Percentiles rank a stretch among this genome's conserved stretches.
Conservation (phyloP, 2,329 filamentous ascomycete genomes). For the Trichoderma aggressivum region DNA sequence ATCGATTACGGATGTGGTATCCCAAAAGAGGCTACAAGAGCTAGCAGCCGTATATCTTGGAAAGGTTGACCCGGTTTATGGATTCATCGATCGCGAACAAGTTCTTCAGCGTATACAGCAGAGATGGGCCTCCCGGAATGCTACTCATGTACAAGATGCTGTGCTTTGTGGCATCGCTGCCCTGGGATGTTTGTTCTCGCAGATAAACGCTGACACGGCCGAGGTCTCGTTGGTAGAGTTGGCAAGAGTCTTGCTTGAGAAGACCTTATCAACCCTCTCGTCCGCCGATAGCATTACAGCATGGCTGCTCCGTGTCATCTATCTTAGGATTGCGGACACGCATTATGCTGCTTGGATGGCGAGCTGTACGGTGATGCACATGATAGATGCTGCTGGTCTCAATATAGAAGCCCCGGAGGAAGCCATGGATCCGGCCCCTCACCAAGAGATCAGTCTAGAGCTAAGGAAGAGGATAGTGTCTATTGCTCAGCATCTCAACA, state of each 20-base stretch:
- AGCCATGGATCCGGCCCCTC: neutral
- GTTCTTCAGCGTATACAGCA: neutral
- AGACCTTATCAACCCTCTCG: neutral
- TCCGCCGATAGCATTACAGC: neutral
- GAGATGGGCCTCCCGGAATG: neutral
- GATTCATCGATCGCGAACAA: neutral
- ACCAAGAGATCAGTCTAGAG: neutral
- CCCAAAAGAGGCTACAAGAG: neutral
- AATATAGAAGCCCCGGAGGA: neutral
- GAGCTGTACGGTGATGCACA: constrained; percentile 6
- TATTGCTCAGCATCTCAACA: constrained; percentile 1
- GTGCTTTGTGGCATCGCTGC: neutral
- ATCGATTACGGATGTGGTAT: neutral
- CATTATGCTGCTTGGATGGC: constrained; percentile 10
- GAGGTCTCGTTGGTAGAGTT: neutral
- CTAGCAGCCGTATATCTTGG: neutral
- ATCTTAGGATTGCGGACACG: neutral
- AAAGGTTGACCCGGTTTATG: neutral
- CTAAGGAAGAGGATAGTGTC: neutral
- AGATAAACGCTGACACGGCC: neutral
- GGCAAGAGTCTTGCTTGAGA: neutral
- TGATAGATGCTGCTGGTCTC: constrained; percentile 3
- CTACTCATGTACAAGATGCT: neutral
- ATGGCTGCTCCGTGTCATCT: neutral
- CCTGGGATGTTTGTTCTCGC: constrained; percentile 1